A percentile compares a stretch with the other conserved stretches of the same genome.
phyloP scores from a whole-genome alignment of 208 protist species.

The Wallacemonas sp. region DNA sequence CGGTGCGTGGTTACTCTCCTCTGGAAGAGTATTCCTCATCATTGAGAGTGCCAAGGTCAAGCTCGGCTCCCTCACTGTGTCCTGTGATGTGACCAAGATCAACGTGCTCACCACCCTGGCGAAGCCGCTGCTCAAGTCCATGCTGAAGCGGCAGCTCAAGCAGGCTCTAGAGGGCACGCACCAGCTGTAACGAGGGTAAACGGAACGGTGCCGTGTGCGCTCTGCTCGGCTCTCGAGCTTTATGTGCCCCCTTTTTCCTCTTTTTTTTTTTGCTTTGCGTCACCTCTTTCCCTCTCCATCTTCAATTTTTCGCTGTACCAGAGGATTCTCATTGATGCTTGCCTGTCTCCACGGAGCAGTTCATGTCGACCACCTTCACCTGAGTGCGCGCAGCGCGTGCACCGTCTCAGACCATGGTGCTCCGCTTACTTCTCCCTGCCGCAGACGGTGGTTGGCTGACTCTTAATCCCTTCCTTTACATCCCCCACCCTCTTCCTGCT shows the following conservation, averaged over 20 bases:
- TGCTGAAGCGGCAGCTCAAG: conserved; percentile 11
- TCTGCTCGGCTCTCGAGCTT: neutral
- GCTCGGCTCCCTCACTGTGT: conserved; percentile 21
- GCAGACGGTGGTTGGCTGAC: too few relatives aligned
- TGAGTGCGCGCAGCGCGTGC: too few relatives aligned
- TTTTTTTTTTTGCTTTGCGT: conserved; percentile 8
- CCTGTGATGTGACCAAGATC: conserved; percentile 42
- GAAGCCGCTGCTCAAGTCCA: conserved; percentile 37
- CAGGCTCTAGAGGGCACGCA: neutral
- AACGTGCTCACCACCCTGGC: conserved; percentile 44
- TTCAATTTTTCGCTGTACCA: too few relatives aligned
- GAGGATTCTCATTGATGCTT: too few relatives aligned
- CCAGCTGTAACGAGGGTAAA: neutral
- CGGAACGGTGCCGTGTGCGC: neutral
- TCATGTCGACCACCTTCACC: too few relatives aligned
- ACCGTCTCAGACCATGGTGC: too few relatives aligned
- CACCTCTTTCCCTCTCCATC: too few relatives aligned
- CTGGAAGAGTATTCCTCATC: conserved; percentile 11
- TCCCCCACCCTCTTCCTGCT: too few relatives aligned
- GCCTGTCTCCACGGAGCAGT: too few relatives aligned
- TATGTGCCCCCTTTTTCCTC: conserved; percentile 1
- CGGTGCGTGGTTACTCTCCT: conserved; percentile 1
- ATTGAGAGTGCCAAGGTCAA: conserved; percentile 18
- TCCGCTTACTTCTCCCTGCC: too few relatives aligned
- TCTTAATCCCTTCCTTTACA: too few relatives aligned